Base-by-base conservation (phyloP, 2,329 filamentous ascomycete species). In the Sphaerulina vaccinii region DNA sequence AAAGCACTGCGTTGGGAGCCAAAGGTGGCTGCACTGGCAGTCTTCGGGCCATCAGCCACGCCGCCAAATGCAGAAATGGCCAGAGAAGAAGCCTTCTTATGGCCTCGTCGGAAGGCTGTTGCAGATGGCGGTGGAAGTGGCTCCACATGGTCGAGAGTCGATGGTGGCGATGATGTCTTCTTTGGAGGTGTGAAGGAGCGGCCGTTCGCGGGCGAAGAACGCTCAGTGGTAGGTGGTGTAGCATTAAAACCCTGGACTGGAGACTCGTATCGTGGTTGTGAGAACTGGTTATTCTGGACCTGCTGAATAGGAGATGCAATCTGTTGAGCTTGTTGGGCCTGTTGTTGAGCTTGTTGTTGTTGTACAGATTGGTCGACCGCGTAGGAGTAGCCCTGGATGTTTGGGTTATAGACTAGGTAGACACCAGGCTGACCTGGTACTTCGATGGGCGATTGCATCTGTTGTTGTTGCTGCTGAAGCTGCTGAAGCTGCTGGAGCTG, bases 21-120 rank as follows among this genome's bases (percentile, higher is more conserved):
- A 38, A 73, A 71, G 5, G 71, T 69, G 36, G 74, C 75, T 15
- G 68, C 64, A 36, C 73, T 72, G 36, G 87, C 82, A 32, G 88
- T 87, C 76, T 90, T 93, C 51, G 89, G 88, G 1, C 81, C 88
- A 33, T 76, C 72, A 24, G 71, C 70, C 62, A 82, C 83, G 57
- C 80, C 80, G 44, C 79, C 79, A 45, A 75, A 75, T 32, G 85
- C 68, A 47, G 76, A 75, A 55, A 82, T 75, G 46, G 79, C 78
- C 49, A 91, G 79, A 4, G 92, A 95, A 18, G 84, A 82, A 21
- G 70, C 83, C 81, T 96, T 96, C 79, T 95, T 93, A 74, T 97
- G 92, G 51, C 89, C 88, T 52, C 90, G 89, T 57, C 91, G 91
- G 79, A 96, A 96, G 38, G 90, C 90, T 65, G 91, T 93, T 60